phyloP scores from a whole-genome alignment of 176 grass and related monocot species.

The Ananas comosus region DNA sequence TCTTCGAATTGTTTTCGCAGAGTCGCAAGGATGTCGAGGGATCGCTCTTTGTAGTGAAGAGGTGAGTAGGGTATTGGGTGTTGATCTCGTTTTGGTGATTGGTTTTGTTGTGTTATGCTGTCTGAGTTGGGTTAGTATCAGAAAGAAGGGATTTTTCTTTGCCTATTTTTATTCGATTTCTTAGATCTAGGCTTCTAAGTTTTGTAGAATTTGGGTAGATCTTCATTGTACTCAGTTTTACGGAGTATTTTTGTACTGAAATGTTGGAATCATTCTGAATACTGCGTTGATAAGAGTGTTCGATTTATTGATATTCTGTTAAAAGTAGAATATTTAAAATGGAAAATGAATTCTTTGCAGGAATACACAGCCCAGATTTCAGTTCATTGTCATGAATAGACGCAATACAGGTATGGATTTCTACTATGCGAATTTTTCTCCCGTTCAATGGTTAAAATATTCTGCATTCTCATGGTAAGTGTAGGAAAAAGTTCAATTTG shows the following conservation, averaged over 20 bases:
- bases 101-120: background rate
- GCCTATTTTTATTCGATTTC: no score
- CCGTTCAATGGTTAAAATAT: background rate
- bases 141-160: no score
- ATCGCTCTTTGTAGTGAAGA: conserved; percentile 63
- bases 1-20: conserved; percentile 19
- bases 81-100: background rate
- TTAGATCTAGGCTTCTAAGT: no score
- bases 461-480: background rate
- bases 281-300: no score
- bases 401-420: conserved; percentile 49
- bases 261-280: no score
- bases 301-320: no score
- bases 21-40: conserved; percentile 53
- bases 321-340: no score
- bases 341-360: conserved; percentile 21
- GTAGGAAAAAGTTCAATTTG: no score
- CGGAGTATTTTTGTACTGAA: no score
- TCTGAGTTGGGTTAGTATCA: no score
- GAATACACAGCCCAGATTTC: conserved; percentile 64
- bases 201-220: no score
- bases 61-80: conserved; percentile 17
- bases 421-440: background rate
- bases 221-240: no score
- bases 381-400: conserved; percentile 88